These are phyloP conservation scores for Cryphonectria carpinicola DNA, from an alignment of 2,329 filamentous ascomycete genomes.

Conservation along the genomic window DNA sequence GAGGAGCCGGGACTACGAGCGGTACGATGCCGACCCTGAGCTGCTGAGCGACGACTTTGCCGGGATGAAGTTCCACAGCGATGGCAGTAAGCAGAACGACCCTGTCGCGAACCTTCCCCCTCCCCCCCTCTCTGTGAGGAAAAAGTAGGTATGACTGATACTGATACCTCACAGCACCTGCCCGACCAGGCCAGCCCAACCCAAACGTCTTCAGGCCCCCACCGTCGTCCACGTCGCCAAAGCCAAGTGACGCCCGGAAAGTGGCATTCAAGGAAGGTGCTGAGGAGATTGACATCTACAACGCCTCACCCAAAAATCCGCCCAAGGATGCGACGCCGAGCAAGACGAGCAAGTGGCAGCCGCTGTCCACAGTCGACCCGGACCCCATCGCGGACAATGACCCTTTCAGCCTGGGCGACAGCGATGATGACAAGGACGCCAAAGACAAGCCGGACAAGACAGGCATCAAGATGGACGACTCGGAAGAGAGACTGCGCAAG, in stretches of 20 bases:
- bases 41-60: slow-evolving; percentile 89
- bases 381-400: slow-evolving; percentile 88
- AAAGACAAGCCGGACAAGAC: slow-evolving; percentile 64
- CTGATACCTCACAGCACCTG: slow-evolving; percentile 51
- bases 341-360: slow-evolving; percentile 96
- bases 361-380: slow-evolving; percentile 82
- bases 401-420: slow-evolving; percentile 94
- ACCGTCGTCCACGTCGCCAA: slow-evolving; percentile 56
- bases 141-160: slow-evolving; percentile 23
- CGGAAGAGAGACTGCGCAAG: slow-evolving; percentile 66
- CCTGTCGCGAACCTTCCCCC: neutral
- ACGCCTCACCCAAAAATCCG: slow-evolving; percentile 60
- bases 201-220: slow-evolving; percentile 78
- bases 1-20: slow-evolving; percentile 83
- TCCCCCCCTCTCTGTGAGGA: no score
- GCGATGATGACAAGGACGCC: slow-evolving; percentile 84
- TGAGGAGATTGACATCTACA: slow-evolving; percentile 81
- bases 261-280: slow-evolving; percentile 65
- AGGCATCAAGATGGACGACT: slow-evolving; percentile 57
- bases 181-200: slow-evolving; percentile 60
- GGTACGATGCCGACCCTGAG: slow-evolving; percentile 93
- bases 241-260: slow-evolving; percentile 52
- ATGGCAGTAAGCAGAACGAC: slow-evolving; percentile 58
- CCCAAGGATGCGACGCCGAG: slow-evolving; percentile 54
- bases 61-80: slow-evolving; percentile 65